Evolutionary conservation across 345 rosid species (phyloP), one percentile per base, ranked within the genome.

Genomic region (Camelina hispida): DNA sequence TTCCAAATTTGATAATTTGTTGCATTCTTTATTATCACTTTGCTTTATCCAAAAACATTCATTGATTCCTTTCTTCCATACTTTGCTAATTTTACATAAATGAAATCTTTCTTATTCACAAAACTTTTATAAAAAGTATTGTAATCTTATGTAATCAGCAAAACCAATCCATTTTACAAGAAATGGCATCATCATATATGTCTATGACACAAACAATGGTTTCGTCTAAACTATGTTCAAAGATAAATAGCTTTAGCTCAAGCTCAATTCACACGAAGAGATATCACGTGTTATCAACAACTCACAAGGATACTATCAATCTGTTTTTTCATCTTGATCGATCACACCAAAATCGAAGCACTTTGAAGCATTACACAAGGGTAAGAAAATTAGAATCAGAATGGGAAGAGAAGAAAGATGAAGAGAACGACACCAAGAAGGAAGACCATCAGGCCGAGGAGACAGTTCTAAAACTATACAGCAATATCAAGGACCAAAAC

Each of bases 401-500:
- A 28, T 18, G 68, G 15, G 48, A 61, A 2, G 67, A 59, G 14
- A 23, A 4, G 5, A 10, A 68, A 15, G 58, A 68, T 8, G 32
- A 20, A 38, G 66, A 40, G 34, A 17, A 3, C 68, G 54, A 16
- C 15, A 66, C 0, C 55, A 56, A 22, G 81, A 38, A 50, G 40
- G 72, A 53, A 9, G 61, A 68, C 16, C 12, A 5, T 53, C 6
- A 64, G 72, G 92, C 88, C 6, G 57, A 88, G 48, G 85, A 88
- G 57, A 81, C 91, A 0, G 96, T 91, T 34, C 79, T 87, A 35
- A 83, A 86, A 82, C 84, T 89, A 51, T 85, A 87, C 72, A 51
- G 28, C 0, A 86, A 89, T 4, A 83, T 89, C 55, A 82, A 87
- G 75, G 77, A 81, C 74, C 54, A 69, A 56, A 85, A 18, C 15